Percentiles rank a stretch among this genome's conserved stretches.
Conservation (phyloP, 345 rosid species). For the Punica granatum region DNA sequence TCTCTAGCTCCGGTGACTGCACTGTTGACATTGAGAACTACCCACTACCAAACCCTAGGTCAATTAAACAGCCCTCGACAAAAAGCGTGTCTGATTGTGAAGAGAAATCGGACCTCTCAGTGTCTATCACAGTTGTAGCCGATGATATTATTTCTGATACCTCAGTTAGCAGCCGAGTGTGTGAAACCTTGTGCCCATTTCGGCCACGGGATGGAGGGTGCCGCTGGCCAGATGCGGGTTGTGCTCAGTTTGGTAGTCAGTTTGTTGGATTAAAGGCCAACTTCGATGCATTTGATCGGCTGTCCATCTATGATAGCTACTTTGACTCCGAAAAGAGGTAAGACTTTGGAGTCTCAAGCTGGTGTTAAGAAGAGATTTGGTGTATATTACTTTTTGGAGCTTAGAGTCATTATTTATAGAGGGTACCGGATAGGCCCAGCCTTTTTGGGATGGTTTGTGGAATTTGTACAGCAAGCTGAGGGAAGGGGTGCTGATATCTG, state of each 20-base stretch:
- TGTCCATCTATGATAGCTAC: slow-evolving; percentile 67
- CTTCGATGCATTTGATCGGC: slow-evolving; percentile 78
- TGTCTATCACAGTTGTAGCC: slow-evolving; percentile 41
- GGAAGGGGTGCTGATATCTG: not conserved
- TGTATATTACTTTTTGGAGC: not conserved
- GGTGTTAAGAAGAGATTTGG: too few relatives aligned
- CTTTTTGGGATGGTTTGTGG: not conserved
- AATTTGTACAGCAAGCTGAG: not conserved
- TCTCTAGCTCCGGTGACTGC: slow-evolving; percentile 51
- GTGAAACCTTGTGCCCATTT: slow-evolving; percentile 65
- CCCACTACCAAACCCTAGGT: slow-evolving; percentile 18
- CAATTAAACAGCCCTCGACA: slow-evolving; percentile 16
- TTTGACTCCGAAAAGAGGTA: slow-evolving; percentile 40
- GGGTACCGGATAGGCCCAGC: not conserved
- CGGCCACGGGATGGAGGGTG: slow-evolving; percentile 69
- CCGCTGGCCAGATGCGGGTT: slow-evolving; percentile 85
- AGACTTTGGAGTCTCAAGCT: not conserved
- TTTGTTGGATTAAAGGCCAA: slow-evolving; percentile 77
- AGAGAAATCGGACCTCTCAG: slow-evolving; percentile 56
- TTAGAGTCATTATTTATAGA: not conserved
- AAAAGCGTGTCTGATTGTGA: slow-evolving; percentile 27
- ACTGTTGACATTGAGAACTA: slow-evolving; percentile 46
- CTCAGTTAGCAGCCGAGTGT: slow-evolving; percentile 26
- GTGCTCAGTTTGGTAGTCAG: slow-evolving; percentile 78
- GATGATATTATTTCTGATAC: slow-evolving; percentile 39